Conservation (phyloP, 129 eudicot genomes). For the Silybum marianum region DNA sequence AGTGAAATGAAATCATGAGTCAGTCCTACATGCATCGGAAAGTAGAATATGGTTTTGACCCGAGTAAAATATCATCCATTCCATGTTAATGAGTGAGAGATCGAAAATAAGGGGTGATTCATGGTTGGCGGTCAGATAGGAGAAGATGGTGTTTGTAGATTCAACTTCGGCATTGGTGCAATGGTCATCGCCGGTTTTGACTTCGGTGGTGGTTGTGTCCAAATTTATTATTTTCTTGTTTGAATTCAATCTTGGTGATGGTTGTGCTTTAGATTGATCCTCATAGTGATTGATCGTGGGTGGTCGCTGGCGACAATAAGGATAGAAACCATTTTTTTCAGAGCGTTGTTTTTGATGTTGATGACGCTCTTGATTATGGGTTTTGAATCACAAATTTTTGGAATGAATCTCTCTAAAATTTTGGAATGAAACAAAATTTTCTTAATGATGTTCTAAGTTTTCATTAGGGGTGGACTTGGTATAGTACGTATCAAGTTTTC, state of each 20-base stretch:
- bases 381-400: neutral
- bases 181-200: neutral
- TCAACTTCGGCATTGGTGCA: neutral
- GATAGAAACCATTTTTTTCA: neutral
- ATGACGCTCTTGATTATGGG: neutral
- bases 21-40: slow-evolving; percentile 67
- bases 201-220: neutral
- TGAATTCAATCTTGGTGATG: neutral
- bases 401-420: neutral
- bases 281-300: too few species aligned
- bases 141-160: neutral
- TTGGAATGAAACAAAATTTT: neutral
- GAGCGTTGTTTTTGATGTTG: neutral
- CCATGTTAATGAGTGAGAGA: slow-evolving; percentile 2
- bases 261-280: neutral
- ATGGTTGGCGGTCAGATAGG: slow-evolving; percentile 14
- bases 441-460: neutral
- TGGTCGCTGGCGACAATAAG: neutral
- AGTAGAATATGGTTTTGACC: slow-evolving; percentile 52
- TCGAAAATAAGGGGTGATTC: neutral
- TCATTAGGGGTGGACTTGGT: too few species aligned
- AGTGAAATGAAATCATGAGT: slow-evolving; percentile 43
- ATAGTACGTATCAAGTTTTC: too few species aligned
- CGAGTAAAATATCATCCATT: slow-evolving; percentile 80
- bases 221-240: neutral